These are phyloP conservation scores for Flaveria sonorensis DNA, from an alignment of 129 eudicot genomes.

Conservation along the genomic window DNA sequence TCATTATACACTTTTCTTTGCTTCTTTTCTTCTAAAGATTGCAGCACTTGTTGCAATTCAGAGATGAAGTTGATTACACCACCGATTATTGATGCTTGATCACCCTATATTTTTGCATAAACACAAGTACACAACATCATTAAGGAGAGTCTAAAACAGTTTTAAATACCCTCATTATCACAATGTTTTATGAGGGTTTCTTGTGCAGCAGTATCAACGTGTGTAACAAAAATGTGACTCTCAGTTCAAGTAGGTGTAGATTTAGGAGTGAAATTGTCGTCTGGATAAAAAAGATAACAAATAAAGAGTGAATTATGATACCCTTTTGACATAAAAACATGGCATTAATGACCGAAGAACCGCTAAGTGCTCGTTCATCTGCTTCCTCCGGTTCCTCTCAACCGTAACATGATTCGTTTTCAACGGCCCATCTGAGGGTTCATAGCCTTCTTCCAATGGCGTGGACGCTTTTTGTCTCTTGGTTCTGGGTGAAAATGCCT, in stretches of 20 bases:
- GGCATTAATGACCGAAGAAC: constrained; percentile 92
- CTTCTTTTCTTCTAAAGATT: constrained; percentile 85
- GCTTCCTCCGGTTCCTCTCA: constrained; percentile 92
- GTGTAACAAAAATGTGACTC: too few species aligned
- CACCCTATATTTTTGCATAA: constrained; percentile 54
- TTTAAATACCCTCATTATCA: too few species aligned
- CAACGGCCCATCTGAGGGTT: constrained; percentile 59
- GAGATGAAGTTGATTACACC: constrained; percentile 88
- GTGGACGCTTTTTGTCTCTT: constrained; percentile 57
- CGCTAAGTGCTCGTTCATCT: constrained; percentile 82
- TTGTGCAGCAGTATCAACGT: too few species aligned
- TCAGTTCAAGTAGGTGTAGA: too few species aligned
- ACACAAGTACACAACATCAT: not conserved
- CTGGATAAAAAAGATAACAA: not conserved
- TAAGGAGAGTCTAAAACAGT: too few species aligned
- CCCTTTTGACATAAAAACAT: constrained; percentile 87
- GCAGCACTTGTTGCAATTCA: constrained; percentile 80
- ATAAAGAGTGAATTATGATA: constrained; percentile 19
- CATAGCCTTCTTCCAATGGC: constrained; percentile 14
- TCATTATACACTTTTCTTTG: constrained; percentile 78
- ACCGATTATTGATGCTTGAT: constrained; percentile 94
- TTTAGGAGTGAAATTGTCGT: too few species aligned
- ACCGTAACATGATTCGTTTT: constrained; percentile 78
- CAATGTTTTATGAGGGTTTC: too few species aligned
- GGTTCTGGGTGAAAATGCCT: constrained; percentile 41